Evolutionary conservation across 2,329 filamentous ascomycete species (phyloP).

Genomic region (Curvularia sp.): DNA sequence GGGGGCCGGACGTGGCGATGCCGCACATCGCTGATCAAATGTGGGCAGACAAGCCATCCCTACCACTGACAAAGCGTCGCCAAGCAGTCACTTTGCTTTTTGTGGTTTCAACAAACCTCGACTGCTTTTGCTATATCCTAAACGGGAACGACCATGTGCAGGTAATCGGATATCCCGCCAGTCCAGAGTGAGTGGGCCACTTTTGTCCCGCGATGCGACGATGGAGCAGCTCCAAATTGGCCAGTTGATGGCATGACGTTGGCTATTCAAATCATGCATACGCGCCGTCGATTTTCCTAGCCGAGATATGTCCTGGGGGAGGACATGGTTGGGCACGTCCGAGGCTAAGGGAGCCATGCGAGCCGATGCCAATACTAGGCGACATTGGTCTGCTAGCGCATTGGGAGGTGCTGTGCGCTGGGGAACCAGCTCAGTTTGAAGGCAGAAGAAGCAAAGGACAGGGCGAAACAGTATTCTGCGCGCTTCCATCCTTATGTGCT

Average conservation of each 20-base stretch:
- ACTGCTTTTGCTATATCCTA: constrained; percentile 1
- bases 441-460: not conserved
- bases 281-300: not conserved
- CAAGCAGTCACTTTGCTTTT: constrained; percentile 11
- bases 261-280: not conserved
- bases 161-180: not conserved
- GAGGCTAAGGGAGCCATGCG: not conserved
- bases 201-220: not conserved
- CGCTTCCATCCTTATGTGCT: not conserved
- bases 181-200: not conserved
- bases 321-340: not conserved
- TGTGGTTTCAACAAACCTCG: constrained; percentile 4
- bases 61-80: not conserved
- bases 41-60: not conserved
- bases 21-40: constrained; percentile 16
- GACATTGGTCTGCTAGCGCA: not conserved
- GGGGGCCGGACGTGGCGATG: constrained; percentile 10
- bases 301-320: not conserved
- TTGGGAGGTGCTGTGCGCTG: not conserved
- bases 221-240: constrained; percentile 4
- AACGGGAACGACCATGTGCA: not conserved
- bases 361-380: not conserved
- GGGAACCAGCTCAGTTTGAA: not conserved
- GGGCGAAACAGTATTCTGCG: not conserved
- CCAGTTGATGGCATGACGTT: not conserved